These are phyloP conservation scores for Neurospora sp. DNA, from an alignment of 2,329 filamentous ascomycete genomes.

Conservation along the genomic window DNA sequence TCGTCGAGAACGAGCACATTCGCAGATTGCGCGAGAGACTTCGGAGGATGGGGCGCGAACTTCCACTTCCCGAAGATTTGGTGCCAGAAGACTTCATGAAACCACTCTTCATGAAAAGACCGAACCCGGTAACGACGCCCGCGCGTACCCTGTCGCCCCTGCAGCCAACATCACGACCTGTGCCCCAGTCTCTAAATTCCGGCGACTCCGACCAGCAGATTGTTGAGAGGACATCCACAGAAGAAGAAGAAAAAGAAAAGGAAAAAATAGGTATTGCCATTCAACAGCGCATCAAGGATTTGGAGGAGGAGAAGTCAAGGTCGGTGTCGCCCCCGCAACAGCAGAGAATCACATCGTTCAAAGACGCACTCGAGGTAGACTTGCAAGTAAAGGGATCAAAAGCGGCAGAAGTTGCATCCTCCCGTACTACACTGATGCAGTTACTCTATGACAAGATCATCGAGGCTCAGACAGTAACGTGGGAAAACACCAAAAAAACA, in stretches of 20 bases:
- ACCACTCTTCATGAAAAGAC: neutral
- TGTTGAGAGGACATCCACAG: neutral
- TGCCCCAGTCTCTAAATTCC: neutral
- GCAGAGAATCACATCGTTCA: neutral
- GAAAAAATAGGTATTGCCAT: neutral
- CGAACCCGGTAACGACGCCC: neutral
- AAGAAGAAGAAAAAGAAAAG: neutral
- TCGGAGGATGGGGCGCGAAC: neutral
- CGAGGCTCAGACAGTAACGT: neutral
- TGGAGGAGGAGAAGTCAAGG: neutral
- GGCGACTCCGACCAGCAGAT: neutral
- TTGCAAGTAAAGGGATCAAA: neutral
- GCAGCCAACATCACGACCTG: neutral
- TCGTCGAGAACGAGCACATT: neutral
- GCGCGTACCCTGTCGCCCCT: neutral
- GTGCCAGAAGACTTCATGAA: neutral
- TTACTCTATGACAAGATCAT: neutral
- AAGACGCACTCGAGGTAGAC: neutral
- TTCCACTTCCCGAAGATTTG: neutral
- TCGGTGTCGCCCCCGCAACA: neutral
- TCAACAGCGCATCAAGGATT: neutral
- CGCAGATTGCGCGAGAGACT: neutral
- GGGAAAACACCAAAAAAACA: neutral
- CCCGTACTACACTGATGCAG: neutral
- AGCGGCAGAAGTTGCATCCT: neutral